Conservation (phyloP, 2,329 filamentous ascomycete species). For the Ophiocordyceps camponoti-floridani region DNA sequence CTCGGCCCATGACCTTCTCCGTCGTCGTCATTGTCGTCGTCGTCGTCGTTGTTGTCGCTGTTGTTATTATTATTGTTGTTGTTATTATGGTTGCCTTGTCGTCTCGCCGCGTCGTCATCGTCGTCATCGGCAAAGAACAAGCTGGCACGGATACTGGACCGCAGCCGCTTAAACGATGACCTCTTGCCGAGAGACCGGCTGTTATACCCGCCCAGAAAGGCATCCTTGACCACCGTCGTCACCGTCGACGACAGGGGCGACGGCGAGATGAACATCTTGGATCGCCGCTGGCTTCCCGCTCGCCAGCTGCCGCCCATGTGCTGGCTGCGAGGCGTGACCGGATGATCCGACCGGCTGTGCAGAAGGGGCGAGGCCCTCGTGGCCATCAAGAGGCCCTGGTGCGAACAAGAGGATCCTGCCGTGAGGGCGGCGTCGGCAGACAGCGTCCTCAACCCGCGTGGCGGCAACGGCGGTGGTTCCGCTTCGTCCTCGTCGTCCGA, state of each 20-base stretch:
- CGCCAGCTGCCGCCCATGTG: constrained; percentile 10
- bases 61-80: constrained; percentile 5
- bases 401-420: constrained; percentile 7
- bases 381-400: constrained; percentile 15
- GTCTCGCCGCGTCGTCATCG: constrained; percentile 3
- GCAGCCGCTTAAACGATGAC: constrained; percentile 26
- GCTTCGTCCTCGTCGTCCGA: constrained; percentile 9
- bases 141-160: constrained; percentile 33
- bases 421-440: constrained; percentile 18
- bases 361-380: constrained; percentile 10
- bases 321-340: constrained; percentile 11
- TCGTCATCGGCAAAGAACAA: constrained; percentile 30
- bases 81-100: constrained; percentile 5
- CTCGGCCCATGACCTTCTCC: not conserved
- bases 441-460: constrained; percentile 17
- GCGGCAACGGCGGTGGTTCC: constrained; percentile 7
- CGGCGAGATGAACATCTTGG: constrained; percentile 36
- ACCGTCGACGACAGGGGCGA: constrained; percentile 42
- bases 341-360: constrained; percentile 6
- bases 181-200: constrained; percentile 20
- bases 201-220: constrained; percentile 25
- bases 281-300: constrained; percentile 11
- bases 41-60: constrained; percentile 5
- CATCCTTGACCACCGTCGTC: constrained; percentile 38
- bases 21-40: not conserved